These are phyloP conservation scores for Fragaria ananassa DNA, from an alignment of 306 rosid species.

Conservation along the genomic window DNA sequence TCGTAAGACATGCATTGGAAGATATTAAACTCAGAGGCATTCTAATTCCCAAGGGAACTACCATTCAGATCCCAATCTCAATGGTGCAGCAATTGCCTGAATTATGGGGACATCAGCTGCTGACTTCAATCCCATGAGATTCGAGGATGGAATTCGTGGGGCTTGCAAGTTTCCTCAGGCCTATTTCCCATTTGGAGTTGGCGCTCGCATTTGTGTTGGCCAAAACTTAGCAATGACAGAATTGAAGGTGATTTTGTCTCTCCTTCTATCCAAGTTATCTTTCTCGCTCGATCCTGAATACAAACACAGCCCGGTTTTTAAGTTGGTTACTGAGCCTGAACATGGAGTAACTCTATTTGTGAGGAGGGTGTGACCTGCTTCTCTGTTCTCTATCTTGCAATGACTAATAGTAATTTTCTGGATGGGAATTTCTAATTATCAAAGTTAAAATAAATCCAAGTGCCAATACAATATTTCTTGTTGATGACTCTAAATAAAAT, in stretches of 20 bases:
- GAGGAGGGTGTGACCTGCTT: slow-evolving; percentile 10
- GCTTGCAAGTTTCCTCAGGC: slow-evolving; percentile 50
- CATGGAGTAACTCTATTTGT: slow-evolving; percentile 23
- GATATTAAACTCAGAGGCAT: slow-evolving; percentile 38
- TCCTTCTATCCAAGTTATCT: slow-evolving; percentile 20
- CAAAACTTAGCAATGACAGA: slow-evolving; percentile 51
- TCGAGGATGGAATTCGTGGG: slow-evolving; percentile 38
- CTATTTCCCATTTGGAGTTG: slow-evolving; percentile 52
- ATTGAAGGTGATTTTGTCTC: slow-evolving; percentile 45
- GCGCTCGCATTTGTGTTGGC: slow-evolving; percentile 47
- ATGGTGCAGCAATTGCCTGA: slow-evolving; percentile 37
- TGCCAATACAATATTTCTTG: not conserved
- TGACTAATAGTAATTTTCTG: too few relatives aligned
- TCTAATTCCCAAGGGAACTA: slow-evolving; percentile 50
- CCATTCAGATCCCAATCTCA: slow-evolving; percentile 49
- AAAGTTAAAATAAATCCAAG: not conserved
- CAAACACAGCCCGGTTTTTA: slow-evolving; percentile 26
- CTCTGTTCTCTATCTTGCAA: not conserved
- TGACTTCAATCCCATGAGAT: slow-evolving; percentile 51
- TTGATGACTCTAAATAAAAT: not conserved
- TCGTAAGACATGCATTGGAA: slow-evolving; percentile 32
- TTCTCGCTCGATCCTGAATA: slow-evolving; percentile 20
- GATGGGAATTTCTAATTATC: not conserved
- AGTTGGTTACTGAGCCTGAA: slow-evolving; percentile 31
- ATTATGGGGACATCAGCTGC: slow-evolving; percentile 51